phyloP scores from a whole-genome alignment of 2,329 filamentous ascomycete genomes.

The Iodosphaeria phyllophila region DNA sequence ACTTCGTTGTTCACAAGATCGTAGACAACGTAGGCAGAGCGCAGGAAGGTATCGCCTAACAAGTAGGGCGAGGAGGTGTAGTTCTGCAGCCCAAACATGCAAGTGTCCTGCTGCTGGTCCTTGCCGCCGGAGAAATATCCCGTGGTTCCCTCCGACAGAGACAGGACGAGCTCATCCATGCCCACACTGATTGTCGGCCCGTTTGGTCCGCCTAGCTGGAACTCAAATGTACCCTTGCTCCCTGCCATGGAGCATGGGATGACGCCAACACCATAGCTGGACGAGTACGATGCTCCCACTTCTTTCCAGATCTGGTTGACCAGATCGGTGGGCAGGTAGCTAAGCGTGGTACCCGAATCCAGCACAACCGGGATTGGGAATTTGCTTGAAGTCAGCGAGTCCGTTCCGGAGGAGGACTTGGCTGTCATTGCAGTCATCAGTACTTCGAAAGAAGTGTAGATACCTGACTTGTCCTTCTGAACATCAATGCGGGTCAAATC shows the following conservation, averaged over 20 bases:
- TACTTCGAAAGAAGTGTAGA: slow-evolving; percentile 27
- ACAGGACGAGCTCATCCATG: slow-evolving; percentile 37
- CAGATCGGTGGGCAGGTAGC: slow-evolving; percentile 46
- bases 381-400: slow-evolving; percentile 20
- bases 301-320: slow-evolving; percentile 32
- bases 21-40: slow-evolving; percentile 41
- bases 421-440: slow-evolving; percentile 27
- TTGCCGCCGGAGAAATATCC: slow-evolving; percentile 18
- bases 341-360: slow-evolving; percentile 58
- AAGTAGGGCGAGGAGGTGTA: slow-evolving; percentile 22
- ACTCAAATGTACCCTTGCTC: slow-evolving; percentile 29
- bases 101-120: slow-evolving; percentile 25
- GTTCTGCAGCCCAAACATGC: slow-evolving; percentile 38
- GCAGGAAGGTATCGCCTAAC: slow-evolving; percentile 38
- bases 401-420: slow-evolving; percentile 27
- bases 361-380: slow-evolving; percentile 43
- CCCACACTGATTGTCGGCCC: slow-evolving; percentile 30
- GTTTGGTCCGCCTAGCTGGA: slow-evolving; percentile 28
- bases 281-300: slow-evolving; percentile 29
- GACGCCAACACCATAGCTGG: slow-evolving; percentile 18
- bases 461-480: slow-evolving; percentile 19
- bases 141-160: slow-evolving; percentile 9
- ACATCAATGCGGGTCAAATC: slow-evolving; percentile 42
- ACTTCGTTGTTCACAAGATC: slow-evolving; percentile 39
- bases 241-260: slow-evolving; percentile 29